phyloP scores from a whole-genome alignment of 805 yeast genomes.

The Candida sphagnicola region DNA sequence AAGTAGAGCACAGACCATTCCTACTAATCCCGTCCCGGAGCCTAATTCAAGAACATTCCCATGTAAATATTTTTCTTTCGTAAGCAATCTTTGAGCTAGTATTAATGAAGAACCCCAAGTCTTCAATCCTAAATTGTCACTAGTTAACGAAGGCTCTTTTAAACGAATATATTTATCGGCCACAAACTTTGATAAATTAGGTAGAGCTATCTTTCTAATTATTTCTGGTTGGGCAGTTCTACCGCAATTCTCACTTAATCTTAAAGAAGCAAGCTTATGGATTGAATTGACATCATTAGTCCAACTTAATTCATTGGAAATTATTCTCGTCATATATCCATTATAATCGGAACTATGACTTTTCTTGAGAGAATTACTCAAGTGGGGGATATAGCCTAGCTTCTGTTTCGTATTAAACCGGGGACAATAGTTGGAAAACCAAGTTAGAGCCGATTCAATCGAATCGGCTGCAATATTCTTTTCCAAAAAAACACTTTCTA shows the following conservation, averaged over 20 bases:
- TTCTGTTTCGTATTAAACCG: slow-evolving; percentile 19
- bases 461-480: slow-evolving; percentile 11
- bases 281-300: slow-evolving; percentile 38
- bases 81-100: slow-evolving; percentile 52
- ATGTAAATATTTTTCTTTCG: slow-evolving; percentile 13
- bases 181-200: slow-evolving; percentile 24
- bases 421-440: slow-evolving; percentile 42
- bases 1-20: slow-evolving; percentile 59
- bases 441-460: slow-evolving; percentile 28
- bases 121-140: slow-evolving; percentile 84
- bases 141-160: slow-evolving; percentile 80
- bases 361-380: slow-evolving; percentile 24
- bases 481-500: slow-evolving; percentile 2
- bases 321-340: slow-evolving; percentile 45
- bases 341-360: slow-evolving; percentile 35
- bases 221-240: slow-evolving; percentile 77
- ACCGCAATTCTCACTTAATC: slow-evolving; percentile 82
- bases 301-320: slow-evolving; percentile 50
- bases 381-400: slow-evolving; percentile 20
- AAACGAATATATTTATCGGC: slow-evolving; percentile 30
- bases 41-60: slow-evolving; percentile 71
- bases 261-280: slow-evolving; percentile 51
- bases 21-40: slow-evolving; percentile 90
- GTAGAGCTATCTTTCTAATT: slow-evolving; percentile 53
- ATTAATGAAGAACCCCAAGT: slow-evolving; percentile 94